Percentiles rank a stretch among this genome's conserved stretches.
Conservation (phyloP, 2,329 filamentous ascomycete genomes). For the Nothophaeocryptopus gaeumannii region DNA sequence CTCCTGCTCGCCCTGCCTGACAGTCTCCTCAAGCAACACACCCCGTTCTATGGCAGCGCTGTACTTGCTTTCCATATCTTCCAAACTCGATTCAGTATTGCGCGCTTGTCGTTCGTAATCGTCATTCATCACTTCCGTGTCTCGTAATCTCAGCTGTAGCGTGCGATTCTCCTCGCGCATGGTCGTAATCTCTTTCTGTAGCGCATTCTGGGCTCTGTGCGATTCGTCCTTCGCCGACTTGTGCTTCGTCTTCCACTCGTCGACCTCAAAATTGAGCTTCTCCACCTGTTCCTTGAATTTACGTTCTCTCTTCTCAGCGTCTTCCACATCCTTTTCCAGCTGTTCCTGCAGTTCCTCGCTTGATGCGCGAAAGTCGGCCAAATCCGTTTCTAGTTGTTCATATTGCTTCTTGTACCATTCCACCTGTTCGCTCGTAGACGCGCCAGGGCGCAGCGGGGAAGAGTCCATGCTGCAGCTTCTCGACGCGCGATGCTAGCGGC, state of each 20-base stretch:
- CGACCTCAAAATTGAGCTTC: conserved; percentile 78
- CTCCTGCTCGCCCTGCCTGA: conserved; percentile 87
- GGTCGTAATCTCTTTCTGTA: conserved; percentile 94
- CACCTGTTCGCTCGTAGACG: conserved; percentile 66
- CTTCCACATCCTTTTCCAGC: conserved; percentile 92
- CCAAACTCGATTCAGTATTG: conserved; percentile 79
- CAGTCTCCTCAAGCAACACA: conserved; percentile 93
- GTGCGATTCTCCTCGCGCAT: conserved; percentile 81
- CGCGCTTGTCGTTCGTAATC: conserved; percentile 95
- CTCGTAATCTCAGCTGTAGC: conserved; percentile 77
- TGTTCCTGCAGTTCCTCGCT: conserved; percentile 93
- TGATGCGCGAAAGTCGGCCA: conserved; percentile 89
- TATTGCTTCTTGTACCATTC: conserved; percentile 96
- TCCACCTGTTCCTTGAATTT: conserved; percentile 84
- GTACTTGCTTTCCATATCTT: conserved; percentile 96
- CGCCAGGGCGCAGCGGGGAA: conserved; percentile 37
- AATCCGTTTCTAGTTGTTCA: conserved; percentile 83
- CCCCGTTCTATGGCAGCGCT: conserved; percentile 88
- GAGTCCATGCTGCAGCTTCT: conserved; percentile 31
- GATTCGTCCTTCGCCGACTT: conserved; percentile 90
- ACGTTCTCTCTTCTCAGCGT: conserved; percentile 89
- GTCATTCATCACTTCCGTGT: conserved; percentile 97
- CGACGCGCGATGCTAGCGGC: conserved; percentile 33
- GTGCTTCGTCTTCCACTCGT: conserved; percentile 99
- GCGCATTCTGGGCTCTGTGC: conserved; percentile 73